Evolutionary conservation across 306 rosid genomes (phyloP), one percentile per base, ranked within the genome.

Genomic region (Trifolium dubium): DNA sequence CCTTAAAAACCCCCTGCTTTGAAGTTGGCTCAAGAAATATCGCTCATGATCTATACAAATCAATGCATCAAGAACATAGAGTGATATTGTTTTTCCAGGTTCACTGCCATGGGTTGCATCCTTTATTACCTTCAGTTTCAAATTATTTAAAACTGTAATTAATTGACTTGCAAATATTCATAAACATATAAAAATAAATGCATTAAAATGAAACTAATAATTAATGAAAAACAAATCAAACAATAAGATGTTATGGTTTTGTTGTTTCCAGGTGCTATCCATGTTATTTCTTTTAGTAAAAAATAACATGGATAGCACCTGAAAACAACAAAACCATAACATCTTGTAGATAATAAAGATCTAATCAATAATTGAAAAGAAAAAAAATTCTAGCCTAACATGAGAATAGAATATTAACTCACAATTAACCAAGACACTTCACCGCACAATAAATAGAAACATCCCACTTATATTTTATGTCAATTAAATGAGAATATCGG

Each of bases 101-200:
- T 94, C 98, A 81, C 97, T 88, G 66, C 98, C 96, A 74, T 87
- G 95, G 50, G 83, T 88, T 72, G 92, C 97, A 86, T 94, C 98
- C 86, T 87, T 94, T 83, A 92, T 82, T 41, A 94, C 90, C 97
- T 94, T 81, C 73, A 67, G 75, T 79, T 82, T 51, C 54, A 69
- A 55, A 74, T 67, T 15, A 68, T 51, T 28, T 17, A 60, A 83
- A 77, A 39, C 18, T 11, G 41, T 78, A 43, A 81, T 41, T 69
- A 84, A 54, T 8, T 12, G 64, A 49, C 37, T 56, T 64, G 31
- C 13, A 10, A 32, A 58, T 77, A 72, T 18, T 75, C 23, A 54
- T 17, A 43, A 56, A 67, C 71, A 18, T 30, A 69, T 60, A 70
- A 8, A 75, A 72, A 72, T 2, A 5, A 34, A 41, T 43, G 51